phyloP scores from a whole-genome alignment of 345 rosid genomes.

The Brassica cretica region DNA sequence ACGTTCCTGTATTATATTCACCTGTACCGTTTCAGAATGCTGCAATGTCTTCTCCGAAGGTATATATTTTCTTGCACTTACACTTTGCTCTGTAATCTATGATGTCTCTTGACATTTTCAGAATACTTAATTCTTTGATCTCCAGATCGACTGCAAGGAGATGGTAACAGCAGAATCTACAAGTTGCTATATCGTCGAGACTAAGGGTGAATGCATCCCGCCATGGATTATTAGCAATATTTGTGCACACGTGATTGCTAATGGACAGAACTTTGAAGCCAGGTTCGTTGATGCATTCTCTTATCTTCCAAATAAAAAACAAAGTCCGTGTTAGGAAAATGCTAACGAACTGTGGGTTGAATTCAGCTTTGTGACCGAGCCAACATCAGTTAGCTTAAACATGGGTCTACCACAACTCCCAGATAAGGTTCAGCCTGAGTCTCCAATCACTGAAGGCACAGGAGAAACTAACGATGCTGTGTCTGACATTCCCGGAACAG shows the following conservation, averaged over 20 bases:
- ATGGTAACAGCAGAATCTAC: conserved; percentile 48
- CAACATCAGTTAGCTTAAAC: conserved; percentile 69
- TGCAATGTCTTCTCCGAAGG: conserved; percentile 87
- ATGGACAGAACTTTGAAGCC: conserved; percentile 67
- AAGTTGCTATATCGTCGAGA: conserved; percentile 58
- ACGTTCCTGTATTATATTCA: conserved; percentile 81
- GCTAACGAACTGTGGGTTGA: conserved; percentile 18
- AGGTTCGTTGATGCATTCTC: conserved; percentile 49
- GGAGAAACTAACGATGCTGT: conserved; percentile 28
- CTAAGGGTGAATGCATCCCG: conserved; percentile 65
- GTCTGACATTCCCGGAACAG: conserved; percentile 54
- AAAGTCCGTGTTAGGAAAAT: neutral
- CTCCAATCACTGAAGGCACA: conserved; percentile 25
- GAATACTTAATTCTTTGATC: conserved; percentile 24
- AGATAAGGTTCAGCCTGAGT: conserved; percentile 37
- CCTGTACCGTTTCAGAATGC: conserved; percentile 80
- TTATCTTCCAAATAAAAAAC: neutral
- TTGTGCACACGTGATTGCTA: conserved; percentile 57
- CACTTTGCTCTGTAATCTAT: conserved; percentile 1
- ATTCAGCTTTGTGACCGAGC: conserved; percentile 73
- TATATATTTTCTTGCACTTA: conserved; percentile 18
- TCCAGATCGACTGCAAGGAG: conserved; percentile 78
- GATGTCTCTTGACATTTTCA: conserved; percentile 15
- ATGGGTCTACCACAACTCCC: conserved; percentile 50
- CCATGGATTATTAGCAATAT: conserved; percentile 82